Evolutionary conservation across 2,329 filamentous ascomycete species (phyloP).

Genomic region (Ceratocystis huliohia): DNA sequence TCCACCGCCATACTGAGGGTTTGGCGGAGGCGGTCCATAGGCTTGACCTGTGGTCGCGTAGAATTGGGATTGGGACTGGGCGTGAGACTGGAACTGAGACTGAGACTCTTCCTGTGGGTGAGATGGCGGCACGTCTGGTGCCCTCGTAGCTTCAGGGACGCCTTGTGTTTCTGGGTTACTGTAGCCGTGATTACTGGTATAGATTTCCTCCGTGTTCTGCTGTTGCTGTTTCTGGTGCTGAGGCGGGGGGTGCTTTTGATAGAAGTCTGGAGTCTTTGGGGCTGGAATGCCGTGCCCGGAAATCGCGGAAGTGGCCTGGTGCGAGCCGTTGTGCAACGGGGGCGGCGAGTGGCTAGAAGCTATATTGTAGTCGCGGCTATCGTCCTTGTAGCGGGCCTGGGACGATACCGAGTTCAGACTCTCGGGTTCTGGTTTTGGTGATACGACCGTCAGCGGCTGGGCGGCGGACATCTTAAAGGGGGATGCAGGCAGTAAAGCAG

Average conservation of each 20-base stretch:
- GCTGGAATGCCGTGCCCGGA: neutral
- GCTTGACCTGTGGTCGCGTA: neutral
- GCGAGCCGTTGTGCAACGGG: neutral
- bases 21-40: neutral
- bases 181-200: neutral
- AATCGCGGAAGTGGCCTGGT: neutral
- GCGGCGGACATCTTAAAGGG: neutral
- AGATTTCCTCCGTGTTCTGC: neutral
- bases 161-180: neutral
- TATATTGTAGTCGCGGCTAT: neutral
- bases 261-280: conserved; percentile 1
- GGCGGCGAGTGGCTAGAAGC: neutral
- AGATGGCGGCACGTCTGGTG: neutral
- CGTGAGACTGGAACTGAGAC: neutral
- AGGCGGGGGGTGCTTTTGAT: neutral
- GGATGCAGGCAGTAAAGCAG: too few relatives aligned
- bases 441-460: neutral
- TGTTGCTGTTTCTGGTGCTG: neutral
- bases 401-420: neutral
- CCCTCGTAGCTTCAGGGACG: neutral
- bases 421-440: neutral
- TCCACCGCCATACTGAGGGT: neutral
- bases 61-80: neutral
- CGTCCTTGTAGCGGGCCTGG: neutral
- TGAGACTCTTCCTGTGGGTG: neutral